Conservation (phyloP, 495 filamentous ascomycete species). For the Penicillium goetzii region DNA sequence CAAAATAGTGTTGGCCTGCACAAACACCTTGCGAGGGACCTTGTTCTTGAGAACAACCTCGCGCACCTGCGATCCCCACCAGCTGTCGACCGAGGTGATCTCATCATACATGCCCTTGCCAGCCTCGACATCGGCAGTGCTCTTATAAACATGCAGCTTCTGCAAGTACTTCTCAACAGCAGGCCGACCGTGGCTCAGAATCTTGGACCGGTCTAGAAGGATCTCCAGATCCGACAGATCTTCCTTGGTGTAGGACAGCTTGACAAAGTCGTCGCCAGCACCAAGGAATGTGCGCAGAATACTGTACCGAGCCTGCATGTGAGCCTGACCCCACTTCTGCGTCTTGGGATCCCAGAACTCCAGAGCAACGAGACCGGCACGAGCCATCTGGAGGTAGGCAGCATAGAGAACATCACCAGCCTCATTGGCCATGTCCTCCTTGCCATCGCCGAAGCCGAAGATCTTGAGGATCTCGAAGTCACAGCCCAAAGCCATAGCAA, state of each 20-base stretch:
- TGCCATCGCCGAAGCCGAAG: conserved; percentile 86
- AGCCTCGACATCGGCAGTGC: conserved; percentile 77
- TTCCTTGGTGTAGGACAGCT: conserved; percentile 70
- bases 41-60: conserved; percentile 82
- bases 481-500: conserved; percentile 90
- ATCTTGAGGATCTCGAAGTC: conserved; percentile 87
- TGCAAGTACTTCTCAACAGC: conserved; percentile 89
- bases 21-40: conserved; percentile 92
- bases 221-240: conserved; percentile 84
- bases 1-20: conserved; percentile 86
- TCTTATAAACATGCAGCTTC: conserved; percentile 91
- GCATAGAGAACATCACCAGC: conserved; percentile 86
- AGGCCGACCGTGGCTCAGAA: conserved; percentile 65
- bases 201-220: conserved; percentile 80
- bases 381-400: conserved; percentile 88
- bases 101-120: conserved; percentile 78
- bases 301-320: conserved; percentile 92
- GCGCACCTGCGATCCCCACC: conserved; percentile 76
- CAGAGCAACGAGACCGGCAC: conserved; percentile 79
- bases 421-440: conserved; percentile 66
- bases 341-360: conserved; percentile 89
- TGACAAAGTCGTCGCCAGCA: conserved; percentile 80
- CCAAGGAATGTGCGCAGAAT: conserved; percentile 88
- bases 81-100: conserved; percentile 80
- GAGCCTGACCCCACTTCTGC: conserved; percentile 90